Evolutionary conservation across 208 protist genomes (phyloP).

Genomic region (Acanthamoeba lenticulata): DNA sequence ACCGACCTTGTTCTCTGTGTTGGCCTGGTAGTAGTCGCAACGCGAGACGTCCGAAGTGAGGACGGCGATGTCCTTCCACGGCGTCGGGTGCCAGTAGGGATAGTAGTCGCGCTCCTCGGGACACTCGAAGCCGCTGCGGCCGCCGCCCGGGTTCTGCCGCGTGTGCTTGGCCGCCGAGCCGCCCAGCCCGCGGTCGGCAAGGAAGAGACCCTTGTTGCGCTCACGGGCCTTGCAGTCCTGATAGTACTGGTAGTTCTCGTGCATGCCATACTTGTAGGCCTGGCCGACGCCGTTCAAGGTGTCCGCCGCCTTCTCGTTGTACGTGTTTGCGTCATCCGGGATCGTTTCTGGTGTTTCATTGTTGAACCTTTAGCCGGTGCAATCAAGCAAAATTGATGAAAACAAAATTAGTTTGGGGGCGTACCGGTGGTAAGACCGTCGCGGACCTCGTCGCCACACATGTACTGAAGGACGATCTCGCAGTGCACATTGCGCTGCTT

Average conservation of each 20-base stretch:
- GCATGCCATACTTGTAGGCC: conserved; percentile 80
- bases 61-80: conserved; percentile 90
- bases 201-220: conserved; percentile 89
- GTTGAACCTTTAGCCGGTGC: too few species aligned
- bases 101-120: conserved; percentile 92
- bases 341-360: neutral
- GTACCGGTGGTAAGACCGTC: conserved; percentile 76
- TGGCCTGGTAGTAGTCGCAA: conserved; percentile 83
- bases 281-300: neutral
- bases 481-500: conserved; percentile 77
- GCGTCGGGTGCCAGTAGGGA: conserved; percentile 90
- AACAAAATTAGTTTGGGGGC: too few species aligned
- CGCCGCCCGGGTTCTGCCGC: conserved; percentile 84
- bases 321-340: conserved; percentile 30
- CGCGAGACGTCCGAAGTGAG: conserved; percentile 80
- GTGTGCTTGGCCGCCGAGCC: conserved; percentile 79
- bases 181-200: conserved; percentile 84
- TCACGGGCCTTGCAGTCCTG: conserved; percentile 81
- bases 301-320: conserved; percentile 68
- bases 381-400: too few species aligned
- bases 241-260: conserved; percentile 84
- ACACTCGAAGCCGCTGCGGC: conserved; percentile 88
- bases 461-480: conserved; percentile 89
- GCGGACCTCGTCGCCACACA: conserved; percentile 76
- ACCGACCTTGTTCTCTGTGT: conserved; percentile 85